Base-by-base conservation (phyloP, 1,139 yeast species). In the Eremothecium cymbalariae region DNA sequence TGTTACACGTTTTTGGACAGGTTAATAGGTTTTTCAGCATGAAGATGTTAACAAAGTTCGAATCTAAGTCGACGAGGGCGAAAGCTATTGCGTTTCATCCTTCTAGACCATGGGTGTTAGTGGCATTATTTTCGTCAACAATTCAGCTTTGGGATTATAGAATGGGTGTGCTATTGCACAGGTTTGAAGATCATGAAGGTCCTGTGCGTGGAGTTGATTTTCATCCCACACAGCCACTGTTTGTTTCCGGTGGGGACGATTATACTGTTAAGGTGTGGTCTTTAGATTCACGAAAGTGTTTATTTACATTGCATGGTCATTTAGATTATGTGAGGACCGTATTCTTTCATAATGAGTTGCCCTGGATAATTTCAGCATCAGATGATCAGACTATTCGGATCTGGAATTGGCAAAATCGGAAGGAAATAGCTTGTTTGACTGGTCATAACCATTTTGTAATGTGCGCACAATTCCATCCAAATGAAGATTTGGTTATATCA, bases 321-420 rank as follows among this genome's bases (percentile, higher is more conserved):
- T 72, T 90, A 63, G 99, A 93, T 63, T 93, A 88, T 59, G 84
- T 90, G 39, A 75, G 99, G 59, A 83, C 94, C 8, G 97, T 86
- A 28, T 83, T 78, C 46, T 93, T 93, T 73, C 99, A 93, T 63
- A 82, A 78, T 53, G 96, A 88, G 57, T 70, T 93, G 57, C 99
- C 99, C 8, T 93, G 98, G 98, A 82, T 93, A 54, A 74, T 93
- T 43, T 81, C 96, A 15, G 81, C 94, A 45, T 85, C 96, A 25
- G 99, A 93, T 60, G 99, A 93, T 67, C 98, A 93, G 64, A 93
- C 99, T 28, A 86, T 93, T 48, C 74, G 98, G 57, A 90, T 93
- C 50, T 93, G 99, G 99, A 93, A 93, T 64, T 93, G 98, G 98
- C 98, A 93, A 66, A 88, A 88, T 59, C 79, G 98, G 50, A 94